These are phyloP conservation scores for Coemansia sp. DNA, from an alignment of 192 early-diverging fungal genomes.

Conservation along the genomic window DNA sequence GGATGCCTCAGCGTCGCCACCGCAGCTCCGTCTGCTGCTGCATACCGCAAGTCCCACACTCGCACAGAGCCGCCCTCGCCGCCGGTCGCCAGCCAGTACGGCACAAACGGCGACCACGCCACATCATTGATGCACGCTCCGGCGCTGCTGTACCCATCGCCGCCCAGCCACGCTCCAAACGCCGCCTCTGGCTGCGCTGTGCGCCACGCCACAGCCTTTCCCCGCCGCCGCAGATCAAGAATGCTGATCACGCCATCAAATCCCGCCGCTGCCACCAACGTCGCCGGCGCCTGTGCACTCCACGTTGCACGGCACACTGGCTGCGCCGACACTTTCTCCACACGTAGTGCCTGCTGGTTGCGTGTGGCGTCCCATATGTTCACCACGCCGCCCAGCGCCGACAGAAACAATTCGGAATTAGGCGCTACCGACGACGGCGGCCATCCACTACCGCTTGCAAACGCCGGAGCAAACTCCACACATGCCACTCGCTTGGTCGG, in stretches of 20 bases:
- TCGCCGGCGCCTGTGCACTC: conserved; percentile 41
- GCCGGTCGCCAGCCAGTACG: conserved; percentile 69
- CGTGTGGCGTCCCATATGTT: conserved; percentile 48
- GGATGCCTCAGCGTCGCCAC: conserved; percentile 27
- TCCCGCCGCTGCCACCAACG: conserved; percentile 34
- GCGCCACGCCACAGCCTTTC: conserved; percentile 58
- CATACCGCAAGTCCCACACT: conserved; percentile 71
- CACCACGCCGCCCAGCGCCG: conserved; percentile 47
- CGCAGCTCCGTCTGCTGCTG: conserved; percentile 41
- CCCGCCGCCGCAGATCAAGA: conserved; percentile 50
- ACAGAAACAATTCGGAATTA: conserved; percentile 35
- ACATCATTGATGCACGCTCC: conserved; percentile 51
- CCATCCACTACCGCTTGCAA: conserved; percentile 8
- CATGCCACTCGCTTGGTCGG: conserved; percentile 41
- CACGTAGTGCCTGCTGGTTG: conserved; percentile 34
- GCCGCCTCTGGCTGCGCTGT: conserved; percentile 10
- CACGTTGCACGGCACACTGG: conserved; percentile 39
- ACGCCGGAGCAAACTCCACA: conserved; percentile 53
- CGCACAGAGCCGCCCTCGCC: conserved; percentile 60
- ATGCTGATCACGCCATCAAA: conserved; percentile 40
- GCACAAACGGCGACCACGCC: conserved; percentile 70
- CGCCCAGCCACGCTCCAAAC: conserved; percentile 7
- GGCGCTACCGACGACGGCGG: conserved; percentile 21
- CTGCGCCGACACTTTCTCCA: conserved; percentile 44
- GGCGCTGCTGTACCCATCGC: not conserved